phyloP scores from a whole-genome alignment of 2,329 filamentous ascomycete species.

The Colletotrichum gigasporum region DNA sequence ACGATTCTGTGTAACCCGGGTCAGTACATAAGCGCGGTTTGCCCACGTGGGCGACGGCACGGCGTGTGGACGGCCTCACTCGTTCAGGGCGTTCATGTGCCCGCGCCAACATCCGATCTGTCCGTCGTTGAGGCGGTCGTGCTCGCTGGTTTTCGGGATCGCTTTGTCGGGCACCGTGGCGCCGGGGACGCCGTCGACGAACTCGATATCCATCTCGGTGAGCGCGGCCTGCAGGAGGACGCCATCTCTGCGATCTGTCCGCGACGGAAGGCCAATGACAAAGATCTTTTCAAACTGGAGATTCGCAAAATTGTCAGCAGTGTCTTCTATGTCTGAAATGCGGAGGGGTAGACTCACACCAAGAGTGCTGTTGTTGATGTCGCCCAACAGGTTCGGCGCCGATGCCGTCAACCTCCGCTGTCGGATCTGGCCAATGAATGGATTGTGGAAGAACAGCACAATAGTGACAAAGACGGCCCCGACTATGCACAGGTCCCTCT shows the following conservation, averaged over 20 bases:
- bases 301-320: not conserved
- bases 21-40: not conserved
- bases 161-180: conserved; percentile 48
- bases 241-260: conserved; percentile 61
- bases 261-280: conserved; percentile 59
- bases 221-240: conserved; percentile 57
- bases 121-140: conserved; percentile 39
- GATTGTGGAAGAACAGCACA: not conserved
- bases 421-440: conserved; percentile 6
- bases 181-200: conserved; percentile 55
- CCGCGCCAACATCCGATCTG: conserved; percentile 48
- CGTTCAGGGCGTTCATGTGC: conserved; percentile 48
- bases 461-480: conserved; percentile 6
- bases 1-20: conserved; percentile 47
- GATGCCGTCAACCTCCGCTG: not conserved
- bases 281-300: conserved; percentile 61
- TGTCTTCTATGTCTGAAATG: too few relatives aligned
- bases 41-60: too few relatives aligned
- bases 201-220: conserved; percentile 54
- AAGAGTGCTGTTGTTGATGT: conserved; percentile 18
- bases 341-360: conserved; percentile 1
- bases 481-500: conserved; percentile 1
- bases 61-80: too few relatives aligned
- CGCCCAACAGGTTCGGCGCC: not conserved
- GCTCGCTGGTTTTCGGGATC: conserved; percentile 43